Conservation (phyloP, 768 basidiomycete species). For the Agaricus subrufescens region DNA sequence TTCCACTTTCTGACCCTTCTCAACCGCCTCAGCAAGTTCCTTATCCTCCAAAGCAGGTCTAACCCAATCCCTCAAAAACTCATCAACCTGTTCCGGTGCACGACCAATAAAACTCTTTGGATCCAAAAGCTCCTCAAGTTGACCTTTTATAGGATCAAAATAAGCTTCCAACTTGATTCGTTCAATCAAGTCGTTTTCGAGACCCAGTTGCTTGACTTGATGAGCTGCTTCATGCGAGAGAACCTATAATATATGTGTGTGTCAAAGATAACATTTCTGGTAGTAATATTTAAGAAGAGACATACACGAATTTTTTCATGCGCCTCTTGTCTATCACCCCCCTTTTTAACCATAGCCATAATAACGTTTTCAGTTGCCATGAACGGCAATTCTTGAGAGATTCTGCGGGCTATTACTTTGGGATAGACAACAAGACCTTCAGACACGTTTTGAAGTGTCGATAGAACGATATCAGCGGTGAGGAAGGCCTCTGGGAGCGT, state of each 20-base stretch:
- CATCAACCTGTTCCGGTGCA: constrained; percentile 93
- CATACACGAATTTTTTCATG: constrained; percentile 90
- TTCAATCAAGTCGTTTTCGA: constrained; percentile 93
- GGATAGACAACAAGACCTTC: constrained; percentile 99
- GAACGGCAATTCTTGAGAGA: constrained; percentile 94
- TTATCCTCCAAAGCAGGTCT: constrained; percentile 65
- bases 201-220: constrained; percentile 91
- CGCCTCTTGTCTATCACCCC: constrained; percentile 93
- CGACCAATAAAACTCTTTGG: constrained; percentile 89
- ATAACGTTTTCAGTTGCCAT: constrained; percentile 99
- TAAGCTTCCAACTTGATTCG: constrained; percentile 78
- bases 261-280: background rate
- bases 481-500: constrained; percentile 96
- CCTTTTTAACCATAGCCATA: constrained; percentile 95
- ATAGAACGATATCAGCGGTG: constrained; percentile 93
- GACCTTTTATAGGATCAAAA: constrained; percentile 81
- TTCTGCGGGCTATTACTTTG: constrained; percentile 87
- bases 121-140: constrained; percentile 77
- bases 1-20: constrained; percentile 54
- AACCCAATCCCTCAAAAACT: constrained; percentile 85
- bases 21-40: constrained; percentile 52
- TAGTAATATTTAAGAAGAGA: constrained; percentile 10
- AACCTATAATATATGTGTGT: constrained; percentile 40
- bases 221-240: constrained; percentile 92
- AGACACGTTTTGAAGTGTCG: constrained; percentile 92